Evolutionary conservation across 371 early-diverging fungal species (phyloP), one percentile per base, ranked within the genome.

Genomic region (Dinochytrium kinnereticum): DNA sequence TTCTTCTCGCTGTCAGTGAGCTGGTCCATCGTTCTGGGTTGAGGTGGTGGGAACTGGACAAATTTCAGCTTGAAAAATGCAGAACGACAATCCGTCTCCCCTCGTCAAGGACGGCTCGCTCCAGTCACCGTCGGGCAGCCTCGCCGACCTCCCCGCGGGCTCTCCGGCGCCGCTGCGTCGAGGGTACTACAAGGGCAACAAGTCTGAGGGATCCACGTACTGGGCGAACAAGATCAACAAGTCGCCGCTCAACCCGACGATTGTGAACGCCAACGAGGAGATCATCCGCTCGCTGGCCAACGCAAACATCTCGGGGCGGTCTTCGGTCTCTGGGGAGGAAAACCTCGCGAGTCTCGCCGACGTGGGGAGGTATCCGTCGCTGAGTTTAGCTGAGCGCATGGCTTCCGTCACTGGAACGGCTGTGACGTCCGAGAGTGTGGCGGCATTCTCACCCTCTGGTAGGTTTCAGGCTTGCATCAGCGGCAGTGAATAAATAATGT

Each of bases 391-490:
- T 7, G 85, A 84, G 76, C 72, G 80, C 19, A 79, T 83, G 85
- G 85, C 78, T n/a, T 73, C 72, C 34, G 81, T 79, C 28, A 73
- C 78, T 1, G 85, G 85, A 30, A 79, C 80, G 1, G 80, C 85
- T 24, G 85, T 84, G 28, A 84, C 85, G 0, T 78, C 80, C 26
- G 85, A 84, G 64, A 66, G 77, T 21, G 82, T 82, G n/a, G 85
- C 85, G 1, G 73, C 74, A 24, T 82, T 71, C 59, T 59, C 78
- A 24, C 69, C 69, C 44, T 68, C 72, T 15, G 82, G 77, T 34
- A n/a, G 7, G 49, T 59, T 24, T 50, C 69, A 59, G 78, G 78
- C 75, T 44, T 38, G 36, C 30, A 55, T 21, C 10, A 15, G 28
- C 17, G 61, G 5, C 26, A 21, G 7, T 61, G 61, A 61, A 28